Evolutionary conservation across 371 early-diverging fungal species (phyloP).

Genomic region (Lichtheimia ornata): DNA sequence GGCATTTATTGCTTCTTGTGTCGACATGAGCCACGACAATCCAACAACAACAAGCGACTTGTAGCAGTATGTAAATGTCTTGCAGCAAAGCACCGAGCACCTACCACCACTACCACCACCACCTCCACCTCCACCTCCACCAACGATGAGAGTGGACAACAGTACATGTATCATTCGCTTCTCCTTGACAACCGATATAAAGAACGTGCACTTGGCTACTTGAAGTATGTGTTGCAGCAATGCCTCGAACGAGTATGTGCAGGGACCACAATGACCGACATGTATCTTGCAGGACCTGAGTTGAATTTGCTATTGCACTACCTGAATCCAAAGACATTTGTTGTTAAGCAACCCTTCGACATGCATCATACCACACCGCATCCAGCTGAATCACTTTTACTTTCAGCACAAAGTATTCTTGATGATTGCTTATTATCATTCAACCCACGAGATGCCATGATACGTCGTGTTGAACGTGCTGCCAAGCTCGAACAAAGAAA

Average conservation of each 20-base stretch:
- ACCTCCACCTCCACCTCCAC: not conserved
- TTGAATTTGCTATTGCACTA: slow-evolving; percentile 50
- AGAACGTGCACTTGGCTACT: slow-evolving; percentile 19
- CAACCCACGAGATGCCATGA: slow-evolving; percentile 22
- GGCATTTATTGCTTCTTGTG: slow-evolving; percentile 30
- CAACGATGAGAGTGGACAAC: not conserved
- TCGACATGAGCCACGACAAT: not conserved
- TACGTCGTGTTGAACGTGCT: slow-evolving; percentile 32
- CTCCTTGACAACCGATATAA: slow-evolving; percentile 34
- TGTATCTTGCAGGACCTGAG: slow-evolving; percentile 48
- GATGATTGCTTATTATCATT: slow-evolving; percentile 10
- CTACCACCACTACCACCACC: not conserved
- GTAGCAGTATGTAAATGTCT: slow-evolving; percentile 21
- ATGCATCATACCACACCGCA: not conserved
- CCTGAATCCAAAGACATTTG: slow-evolving; percentile 51
- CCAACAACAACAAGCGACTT: slow-evolving; percentile 16
- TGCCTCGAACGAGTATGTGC: slow-evolving; percentile 25
- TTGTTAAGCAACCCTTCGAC: not conserved
- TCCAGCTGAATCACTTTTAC: not conserved
- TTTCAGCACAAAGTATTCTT: slow-evolving; percentile 19
- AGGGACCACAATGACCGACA: slow-evolving; percentile 13
- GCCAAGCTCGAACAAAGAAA: slow-evolving; percentile 40
- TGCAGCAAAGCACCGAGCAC: slow-evolving; percentile 3
- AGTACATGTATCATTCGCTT: slow-evolving; percentile 14
- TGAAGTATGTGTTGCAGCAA: slow-evolving; percentile 24